Evolutionary conservation across 768 basidiomycete genomes (phyloP).

Genomic region (Mycena floridula): DNA sequence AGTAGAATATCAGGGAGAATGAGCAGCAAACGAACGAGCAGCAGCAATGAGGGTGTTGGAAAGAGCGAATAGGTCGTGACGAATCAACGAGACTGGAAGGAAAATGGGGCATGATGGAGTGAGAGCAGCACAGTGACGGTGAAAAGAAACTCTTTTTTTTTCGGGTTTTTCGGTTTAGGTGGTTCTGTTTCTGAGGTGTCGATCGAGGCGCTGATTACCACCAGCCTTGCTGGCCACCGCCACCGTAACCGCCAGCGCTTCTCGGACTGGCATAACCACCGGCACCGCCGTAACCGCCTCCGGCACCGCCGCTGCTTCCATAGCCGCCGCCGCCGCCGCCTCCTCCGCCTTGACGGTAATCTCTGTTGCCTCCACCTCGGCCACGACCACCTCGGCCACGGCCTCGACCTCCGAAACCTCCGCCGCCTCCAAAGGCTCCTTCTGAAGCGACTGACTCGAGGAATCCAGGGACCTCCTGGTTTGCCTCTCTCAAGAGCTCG

Average conservation of each 20-base stretch:
- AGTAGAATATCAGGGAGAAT: neutral
- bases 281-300: slow-evolving; percentile 24
- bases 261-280: slow-evolving; percentile 23
- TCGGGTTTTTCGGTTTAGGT: slow-evolving; percentile 6
- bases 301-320: slow-evolving; percentile 25
- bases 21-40: slow-evolving; percentile 2
- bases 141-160: slow-evolving; percentile 15
- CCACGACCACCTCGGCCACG: slow-evolving; percentile 61
- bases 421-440: slow-evolving; percentile 58
- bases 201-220: slow-evolving; percentile 4
- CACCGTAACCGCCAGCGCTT: slow-evolving; percentile 20
- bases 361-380: slow-evolving; percentile 42
- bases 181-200: slow-evolving; percentile 10
- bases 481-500: slow-evolving; percentile 91
- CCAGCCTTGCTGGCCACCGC: slow-evolving; percentile 17
- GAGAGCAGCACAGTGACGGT: neutral
- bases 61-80: neutral
- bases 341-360: slow-evolving; percentile 30
- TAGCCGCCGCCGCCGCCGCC: slow-evolving; percentile 34
- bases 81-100: neutral
- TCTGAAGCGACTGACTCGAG: slow-evolving; percentile 84
- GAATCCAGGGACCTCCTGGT: slow-evolving; percentile 92
- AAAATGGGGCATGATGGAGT: neutral
- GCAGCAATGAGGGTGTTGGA: neutral
- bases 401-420: slow-evolving; percentile 36